A percentile compares a stretch with the other conserved stretches of the same genome.
These are phyloP conservation scores for Solanum gracilifrons DNA, from an alignment of 257 asterid species.

Conservation along the genomic window DNA sequence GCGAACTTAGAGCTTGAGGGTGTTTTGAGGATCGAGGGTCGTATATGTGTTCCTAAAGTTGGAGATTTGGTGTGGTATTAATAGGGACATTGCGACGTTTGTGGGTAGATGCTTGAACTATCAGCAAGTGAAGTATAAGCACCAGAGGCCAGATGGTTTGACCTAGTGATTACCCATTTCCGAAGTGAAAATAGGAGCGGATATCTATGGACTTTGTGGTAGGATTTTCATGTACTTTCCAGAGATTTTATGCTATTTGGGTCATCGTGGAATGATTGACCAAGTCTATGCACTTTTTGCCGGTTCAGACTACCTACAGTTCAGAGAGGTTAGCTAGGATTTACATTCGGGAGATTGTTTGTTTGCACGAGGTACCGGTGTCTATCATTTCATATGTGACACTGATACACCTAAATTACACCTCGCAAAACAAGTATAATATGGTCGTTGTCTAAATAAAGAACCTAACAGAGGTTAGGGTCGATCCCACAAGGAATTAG, in stretches of 20 bases:
- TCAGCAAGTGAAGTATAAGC: background rate
- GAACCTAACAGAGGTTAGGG: background rate
- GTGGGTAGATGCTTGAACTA: background rate
- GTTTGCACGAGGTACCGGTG: background rate
- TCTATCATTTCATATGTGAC: background rate
- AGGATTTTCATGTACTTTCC: background rate
- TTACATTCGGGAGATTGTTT: too few relatives aligned
- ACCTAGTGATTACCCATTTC: background rate
- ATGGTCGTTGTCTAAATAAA: background rate
- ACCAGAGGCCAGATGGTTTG: background rate
- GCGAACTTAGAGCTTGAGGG: too few relatives aligned
- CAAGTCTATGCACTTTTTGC: background rate
- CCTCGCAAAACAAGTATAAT: background rate
- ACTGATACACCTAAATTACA: background rate
- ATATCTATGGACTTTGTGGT: too few relatives aligned
- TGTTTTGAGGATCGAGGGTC: background rate
- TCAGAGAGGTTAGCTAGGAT: background rate
- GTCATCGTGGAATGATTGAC: background rate
- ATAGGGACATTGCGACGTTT: background rate
- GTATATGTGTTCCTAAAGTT: background rate
- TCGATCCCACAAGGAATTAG: background rate
- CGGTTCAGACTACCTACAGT: background rate
- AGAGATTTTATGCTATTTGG: background rate
- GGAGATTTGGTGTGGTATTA: background rate
- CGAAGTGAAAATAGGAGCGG: background rate